A percentile compares a stretch with the other conserved stretches of the same genome.
Evolutionary conservation across 805 yeast species (phyloP).

Genomic region (Nadsonia fulvescens): DNA sequence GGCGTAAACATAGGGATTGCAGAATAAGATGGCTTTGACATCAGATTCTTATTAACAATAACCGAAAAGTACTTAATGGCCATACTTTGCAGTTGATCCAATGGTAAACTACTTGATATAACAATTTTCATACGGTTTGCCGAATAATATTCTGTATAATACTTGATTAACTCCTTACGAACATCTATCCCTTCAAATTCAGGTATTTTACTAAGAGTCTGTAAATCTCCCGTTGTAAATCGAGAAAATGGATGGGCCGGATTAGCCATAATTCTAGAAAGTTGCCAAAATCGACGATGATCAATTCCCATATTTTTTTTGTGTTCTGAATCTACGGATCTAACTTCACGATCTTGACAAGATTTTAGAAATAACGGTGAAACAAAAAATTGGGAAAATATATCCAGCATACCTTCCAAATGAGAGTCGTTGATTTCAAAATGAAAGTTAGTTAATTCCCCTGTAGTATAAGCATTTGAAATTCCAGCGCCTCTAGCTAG

Average conservation of each 20-base stretch:
- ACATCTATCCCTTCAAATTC: slow-evolving; percentile 45
- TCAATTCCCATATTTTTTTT: slow-evolving; percentile 86
- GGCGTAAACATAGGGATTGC: slow-evolving; percentile 31
- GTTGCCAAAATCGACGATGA: slow-evolving; percentile 70
- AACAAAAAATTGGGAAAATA: slow-evolving; percentile 86
- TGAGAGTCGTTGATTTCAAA: slow-evolving; percentile 67
- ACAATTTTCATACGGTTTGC: slow-evolving; percentile 80
- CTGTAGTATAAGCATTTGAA: slow-evolving; percentile 82
- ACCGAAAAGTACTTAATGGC: slow-evolving; percentile 44
- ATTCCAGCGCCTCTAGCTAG: slow-evolving; percentile 71
- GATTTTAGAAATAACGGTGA: slow-evolving; percentile 54
- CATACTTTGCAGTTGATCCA: slow-evolving; percentile 58
- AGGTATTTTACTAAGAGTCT: slow-evolving; percentile 58
- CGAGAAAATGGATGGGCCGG: slow-evolving; percentile 67
- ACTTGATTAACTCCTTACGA: slow-evolving; percentile 62
- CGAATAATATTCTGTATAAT: slow-evolving; percentile 55
- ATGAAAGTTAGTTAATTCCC: slow-evolving; percentile 76
- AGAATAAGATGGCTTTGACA: slow-evolving; percentile 22
- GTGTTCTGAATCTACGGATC: slow-evolving; percentile 91
- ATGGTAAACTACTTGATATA: slow-evolving; percentile 59
- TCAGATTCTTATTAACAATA: slow-evolving; percentile 36
- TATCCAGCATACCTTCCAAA: slow-evolving; percentile 72
- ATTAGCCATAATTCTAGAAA: slow-evolving; percentile 58
- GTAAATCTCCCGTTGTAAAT: slow-evolving; percentile 76
- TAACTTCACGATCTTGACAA: slow-evolving; percentile 80